Conservation (phyloP, 768 basidiomycete genomes). For the Tricholoma saponaceum region DNA sequence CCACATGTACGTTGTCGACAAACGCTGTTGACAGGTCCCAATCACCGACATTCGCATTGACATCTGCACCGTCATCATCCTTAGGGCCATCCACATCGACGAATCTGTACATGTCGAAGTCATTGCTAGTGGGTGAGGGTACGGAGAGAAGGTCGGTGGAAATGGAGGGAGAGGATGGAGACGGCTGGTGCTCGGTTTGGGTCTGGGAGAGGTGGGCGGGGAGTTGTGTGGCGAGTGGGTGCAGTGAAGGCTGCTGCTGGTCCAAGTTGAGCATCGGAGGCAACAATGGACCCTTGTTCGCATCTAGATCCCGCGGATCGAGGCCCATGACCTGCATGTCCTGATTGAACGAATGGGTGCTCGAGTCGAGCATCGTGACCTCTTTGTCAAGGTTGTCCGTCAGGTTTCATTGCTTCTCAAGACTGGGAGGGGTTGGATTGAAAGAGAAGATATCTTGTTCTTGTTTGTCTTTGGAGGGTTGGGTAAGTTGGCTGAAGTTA, state of each 20-base stretch:
- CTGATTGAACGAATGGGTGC: conserved; percentile 68
- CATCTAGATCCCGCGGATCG: conserved; percentile 7
- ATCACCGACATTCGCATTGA: background rate
- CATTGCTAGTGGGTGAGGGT: background rate
- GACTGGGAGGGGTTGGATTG: conserved; percentile 13
- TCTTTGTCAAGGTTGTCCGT: conserved; percentile 67
- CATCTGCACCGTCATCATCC: background rate
- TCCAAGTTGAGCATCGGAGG: background rate
- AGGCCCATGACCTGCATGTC: conserved; percentile 5
- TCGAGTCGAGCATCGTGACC: conserved; percentile 63
- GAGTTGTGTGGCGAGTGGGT: background rate
- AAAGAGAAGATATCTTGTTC: conserved; percentile 28
- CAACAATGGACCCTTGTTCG: conserved; percentile 1
- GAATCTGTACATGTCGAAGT: background rate
- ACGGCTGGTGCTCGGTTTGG: background rate
- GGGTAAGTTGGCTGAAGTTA: conserved; percentile 25
- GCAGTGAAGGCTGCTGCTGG: background rate
- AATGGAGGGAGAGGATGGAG: background rate
- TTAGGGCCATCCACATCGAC: background rate
- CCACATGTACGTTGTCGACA: background rate
- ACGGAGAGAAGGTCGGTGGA: background rate
- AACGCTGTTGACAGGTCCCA: background rate
- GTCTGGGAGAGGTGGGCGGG: background rate
- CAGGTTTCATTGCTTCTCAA: conserved; percentile 40
- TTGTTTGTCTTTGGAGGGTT: conserved; percentile 11